Evolutionary conservation across 2,329 filamentous ascomycete species (phyloP).

Genomic region (Tolypocladium album): DNA sequence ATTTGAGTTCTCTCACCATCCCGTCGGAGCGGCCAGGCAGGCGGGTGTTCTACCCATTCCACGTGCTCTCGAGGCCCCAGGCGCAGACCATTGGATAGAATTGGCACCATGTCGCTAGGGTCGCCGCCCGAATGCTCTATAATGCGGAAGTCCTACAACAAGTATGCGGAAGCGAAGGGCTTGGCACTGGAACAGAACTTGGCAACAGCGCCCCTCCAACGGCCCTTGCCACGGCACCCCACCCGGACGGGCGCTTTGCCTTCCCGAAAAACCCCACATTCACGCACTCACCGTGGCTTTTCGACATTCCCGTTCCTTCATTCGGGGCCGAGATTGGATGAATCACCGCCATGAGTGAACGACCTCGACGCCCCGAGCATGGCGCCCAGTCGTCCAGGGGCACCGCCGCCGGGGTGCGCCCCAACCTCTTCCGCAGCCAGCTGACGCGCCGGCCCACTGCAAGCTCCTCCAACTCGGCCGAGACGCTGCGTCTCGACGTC

Average conservation of each 20-base stretch:
- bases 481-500: constrained; percentile 37
- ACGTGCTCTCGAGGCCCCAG: too few species aligned
- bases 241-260: neutral
- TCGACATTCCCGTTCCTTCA: neutral
- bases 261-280: neutral
- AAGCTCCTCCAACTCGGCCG: constrained; percentile 24
- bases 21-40: too few species aligned
- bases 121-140: too few species aligned
- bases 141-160: too few species aligned
- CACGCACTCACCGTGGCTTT: neutral
- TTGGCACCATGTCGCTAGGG: too few species aligned
- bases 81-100: too few species aligned
- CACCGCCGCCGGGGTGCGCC: constrained; percentile 1
- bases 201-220: neutral
- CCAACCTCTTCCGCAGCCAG: constrained; percentile 49
- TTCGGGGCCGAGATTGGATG: neutral
- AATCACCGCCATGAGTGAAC: neutral
- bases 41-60: too few species aligned
- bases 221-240: neutral
- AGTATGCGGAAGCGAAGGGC: too few species aligned
- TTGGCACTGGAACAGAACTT: too few species aligned
- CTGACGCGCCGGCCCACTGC: constrained; percentile 46
- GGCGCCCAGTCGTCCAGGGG: constrained; percentile 2
- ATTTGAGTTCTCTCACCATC: too few species aligned
- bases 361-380: neutral